These are phyloP conservation scores for Senna tora DNA, from an alignment of 306 rosid genomes.

Conservation along the genomic window DNA sequence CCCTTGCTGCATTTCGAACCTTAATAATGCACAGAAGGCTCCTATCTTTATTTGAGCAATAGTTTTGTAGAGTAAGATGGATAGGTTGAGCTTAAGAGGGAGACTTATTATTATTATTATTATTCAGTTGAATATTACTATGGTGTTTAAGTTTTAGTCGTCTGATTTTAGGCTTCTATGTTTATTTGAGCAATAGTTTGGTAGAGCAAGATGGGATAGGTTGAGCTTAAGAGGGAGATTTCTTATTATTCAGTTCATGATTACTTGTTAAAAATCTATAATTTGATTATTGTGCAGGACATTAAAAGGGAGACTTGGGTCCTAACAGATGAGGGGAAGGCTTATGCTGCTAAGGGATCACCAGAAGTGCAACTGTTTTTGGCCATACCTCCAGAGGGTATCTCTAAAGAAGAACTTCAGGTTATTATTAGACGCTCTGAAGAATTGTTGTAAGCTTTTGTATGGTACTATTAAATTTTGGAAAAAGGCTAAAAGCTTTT, in stretches of 20 bases:
- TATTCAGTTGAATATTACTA: too few species aligned
- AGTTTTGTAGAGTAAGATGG: background rate
- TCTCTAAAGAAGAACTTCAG: constrained; percentile 77
- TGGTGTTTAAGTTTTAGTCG: too few species aligned
- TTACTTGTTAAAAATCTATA: background rate
- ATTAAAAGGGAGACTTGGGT: constrained; percentile 78
- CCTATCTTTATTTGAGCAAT: background rate
- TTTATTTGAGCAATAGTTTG: background rate
- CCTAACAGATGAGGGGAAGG: constrained; percentile 74
- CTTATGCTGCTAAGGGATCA: constrained; percentile 69
- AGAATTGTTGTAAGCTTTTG: background rate
- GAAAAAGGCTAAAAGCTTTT: background rate
- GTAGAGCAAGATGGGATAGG: background rate
- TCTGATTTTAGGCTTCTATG: background rate
- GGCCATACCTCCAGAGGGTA: constrained; percentile 82
- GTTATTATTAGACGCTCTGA: constrained; percentile 36
- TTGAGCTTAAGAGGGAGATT: background rate
- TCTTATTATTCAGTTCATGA: background rate
- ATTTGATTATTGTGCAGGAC: constrained; percentile 53
- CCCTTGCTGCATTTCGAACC: background rate
- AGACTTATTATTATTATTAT: too few species aligned
- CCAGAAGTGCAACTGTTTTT: constrained; percentile 77
- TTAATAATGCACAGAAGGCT: background rate
- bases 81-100: background rate
- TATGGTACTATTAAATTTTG: background rate